Evolutionary conservation across 345 rosid species (phyloP), one percentile per base, ranked within the genome.

Genomic region (Dovyalis caffra): DNA sequence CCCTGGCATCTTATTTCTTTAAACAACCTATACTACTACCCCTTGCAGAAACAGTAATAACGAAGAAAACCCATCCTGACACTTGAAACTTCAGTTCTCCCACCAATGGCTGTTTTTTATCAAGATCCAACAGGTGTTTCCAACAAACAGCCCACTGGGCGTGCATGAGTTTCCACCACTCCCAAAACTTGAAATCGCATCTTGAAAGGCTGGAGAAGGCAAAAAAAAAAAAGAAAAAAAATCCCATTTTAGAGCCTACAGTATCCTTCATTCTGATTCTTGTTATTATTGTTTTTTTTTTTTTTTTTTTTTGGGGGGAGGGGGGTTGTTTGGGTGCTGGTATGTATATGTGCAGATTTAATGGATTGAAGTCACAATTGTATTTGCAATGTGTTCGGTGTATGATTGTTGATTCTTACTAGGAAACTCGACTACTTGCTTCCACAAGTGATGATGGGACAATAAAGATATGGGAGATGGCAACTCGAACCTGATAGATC

Each of bases 401-500:
- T 7, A 40, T 29, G 12, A 29, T 10, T 62, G 26, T 47, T 20
- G n/a, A 6, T 23, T 71, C 23, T 72, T 74, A 35, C 28, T 90
- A 91, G 91, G 91, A 80, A 58, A 82, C 64, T 45, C 85, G 84
- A 51, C 80, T 91, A 26, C 88, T 95, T 77, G 98, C 98, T 14
- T 95, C 98, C 40, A 87, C 90, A 2, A 87, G 99, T 63, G 99
- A 95, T 73, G 97, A 95, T 74, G 93, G 90, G 67, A 85, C 76
- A 2, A 85, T 90, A 78, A 90, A 88, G 88, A 81, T 94, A 51
- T 92, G 98, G 97, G 85, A 85, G 86, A 83, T 89, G 68, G 81
- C 74, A 82, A 73, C 82, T 57, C 66, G 66, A 64, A 67, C 70
- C 34, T 88, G 84, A 85, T 77, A n/a, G n/a, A n/a, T n/a, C n/a